Evolutionary conservation across 2,329 filamentous ascomycete species (phyloP).

Genomic region (Aspergillus viridinutans): DNA sequence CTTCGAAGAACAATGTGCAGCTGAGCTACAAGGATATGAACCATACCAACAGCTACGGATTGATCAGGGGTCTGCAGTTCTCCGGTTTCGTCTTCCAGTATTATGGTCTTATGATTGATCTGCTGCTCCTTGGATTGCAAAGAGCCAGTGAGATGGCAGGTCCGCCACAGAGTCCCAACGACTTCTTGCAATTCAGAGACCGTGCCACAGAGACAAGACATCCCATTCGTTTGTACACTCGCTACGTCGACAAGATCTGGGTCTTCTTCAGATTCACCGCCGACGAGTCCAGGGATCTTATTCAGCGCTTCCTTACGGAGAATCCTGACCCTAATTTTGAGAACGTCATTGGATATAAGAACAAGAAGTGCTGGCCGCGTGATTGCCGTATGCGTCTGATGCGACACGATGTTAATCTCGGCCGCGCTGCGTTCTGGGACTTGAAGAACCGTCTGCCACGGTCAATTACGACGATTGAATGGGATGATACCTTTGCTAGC

Average conservation of each 20-base stretch:
- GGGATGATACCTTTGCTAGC: constrained; percentile 97
- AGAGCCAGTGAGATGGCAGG: constrained; percentile 97
- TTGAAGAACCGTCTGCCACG: constrained; percentile 93
- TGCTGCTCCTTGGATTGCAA: constrained; percentile 86
- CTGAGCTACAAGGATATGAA: constrained; percentile 99
- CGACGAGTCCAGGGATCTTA: constrained; percentile 91
- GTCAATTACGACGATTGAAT: constrained; percentile 95
- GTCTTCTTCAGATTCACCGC: constrained; percentile 92
- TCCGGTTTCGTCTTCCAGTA: constrained; percentile 99
- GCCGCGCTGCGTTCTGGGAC: constrained; percentile 97
- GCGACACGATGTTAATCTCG: constrained; percentile 97
- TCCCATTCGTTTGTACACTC: constrained; percentile 93
- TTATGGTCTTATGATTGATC: constrained; percentile 91
- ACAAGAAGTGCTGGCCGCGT: constrained; percentile 98
- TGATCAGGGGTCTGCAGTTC: constrained; percentile 97
- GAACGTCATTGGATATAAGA: constrained; percentile 97
- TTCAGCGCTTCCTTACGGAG: constrained; percentile 95
- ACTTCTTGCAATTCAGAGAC: constrained; percentile 96
- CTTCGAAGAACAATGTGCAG: constrained; percentile 98
- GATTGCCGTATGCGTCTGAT: constrained; percentile 97
- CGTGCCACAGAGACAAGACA: constrained; percentile 87
- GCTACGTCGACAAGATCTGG: constrained; percentile 98
- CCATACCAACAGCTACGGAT: constrained; percentile 96
- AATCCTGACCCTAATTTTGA: constrained; percentile 99
- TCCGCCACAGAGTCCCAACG: constrained; percentile 87